Base-by-base conservation (phyloP, 1,139 yeast genomes). In the Saccharomyces hybrid region DNA sequence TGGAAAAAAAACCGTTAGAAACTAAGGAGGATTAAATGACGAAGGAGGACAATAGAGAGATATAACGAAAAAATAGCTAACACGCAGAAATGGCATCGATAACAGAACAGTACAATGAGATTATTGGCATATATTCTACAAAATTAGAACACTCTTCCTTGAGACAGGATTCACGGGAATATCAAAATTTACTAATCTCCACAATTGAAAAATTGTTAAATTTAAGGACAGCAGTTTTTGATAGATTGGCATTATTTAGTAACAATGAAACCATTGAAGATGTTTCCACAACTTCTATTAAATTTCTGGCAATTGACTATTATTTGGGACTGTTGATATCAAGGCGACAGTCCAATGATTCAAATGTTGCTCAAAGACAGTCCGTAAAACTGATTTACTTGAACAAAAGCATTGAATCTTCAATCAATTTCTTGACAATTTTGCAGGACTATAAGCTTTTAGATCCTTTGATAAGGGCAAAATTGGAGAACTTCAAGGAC, bases 221-320 rank as follows among this genome's bases (percentile, higher is more conserved):
- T 28, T 55, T 78, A 44, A 75, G 75, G 57, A 56, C 61, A 0
- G 57, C 63, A 5, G 62, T 76, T 3, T 59, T 59, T 9, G 59
- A 66, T 8, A 60, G 65, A 26, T 61, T 77, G 25, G 71, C 76
- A n/a, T 66, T 84, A 31, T 84, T 83, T 68, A 83, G 89, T 63
- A 73, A 72, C 8, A 84, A 84, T 66, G 91, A 85, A 63, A 63
- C 74, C 0, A 59, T 84, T 2, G 80, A 78, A 0, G 91, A 85
- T 60, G 64, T 85, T 23, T 75, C 78, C 52, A 80, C 86, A 1
- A 68, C 73, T 13, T 80, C 85, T 50, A 66, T 85, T 26, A 83
- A 81, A 44, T 83, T 79, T 59, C 65, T 84, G 13, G 71, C 78
- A 11, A 64, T 81, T 0, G 80, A 80, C 56, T 84, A 73, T 63